A percentile compares a stretch with the other conserved stretches of the same genome.
Conservation (phyloP, 441 rosid species). For the Biscutella laevigata region DNA sequence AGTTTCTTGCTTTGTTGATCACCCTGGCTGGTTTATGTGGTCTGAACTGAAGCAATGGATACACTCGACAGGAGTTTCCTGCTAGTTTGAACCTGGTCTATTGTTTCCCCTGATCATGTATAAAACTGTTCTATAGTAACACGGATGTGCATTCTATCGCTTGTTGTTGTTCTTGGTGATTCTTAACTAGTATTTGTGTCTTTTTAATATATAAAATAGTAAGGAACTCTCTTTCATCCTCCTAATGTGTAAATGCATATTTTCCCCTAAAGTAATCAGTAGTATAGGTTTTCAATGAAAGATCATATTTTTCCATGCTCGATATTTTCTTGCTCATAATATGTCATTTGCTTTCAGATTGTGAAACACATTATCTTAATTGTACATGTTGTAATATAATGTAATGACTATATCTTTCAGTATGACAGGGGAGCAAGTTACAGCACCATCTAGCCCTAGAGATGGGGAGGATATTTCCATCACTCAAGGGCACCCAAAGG, state of each 20-base stretch:
- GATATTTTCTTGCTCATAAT: constrained; percentile 2
- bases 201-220: neutral
- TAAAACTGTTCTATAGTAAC: neutral
- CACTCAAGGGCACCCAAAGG: constrained; percentile 46
- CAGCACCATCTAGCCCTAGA: constrained; percentile 77
- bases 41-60: neutral
- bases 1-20: neutral
- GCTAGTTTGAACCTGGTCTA: constrained; percentile 2
- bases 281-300: neutral
- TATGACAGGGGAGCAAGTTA: constrained; percentile 82
- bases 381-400: constrained; percentile 14
- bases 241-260: constrained; percentile 14
- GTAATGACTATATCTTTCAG: constrained; percentile 43
- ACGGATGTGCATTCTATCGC: neutral
- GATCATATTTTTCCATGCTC: neutral
- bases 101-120: neutral
- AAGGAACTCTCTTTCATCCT: neutral
- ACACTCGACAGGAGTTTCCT: neutral
- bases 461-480: constrained; percentile 71
- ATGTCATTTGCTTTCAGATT: constrained; percentile 2
- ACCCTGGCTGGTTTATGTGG: neutral
- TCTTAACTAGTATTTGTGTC: neutral
- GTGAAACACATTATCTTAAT: constrained; percentile 4
- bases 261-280: neutral
- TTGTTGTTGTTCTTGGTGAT: neutral